Percentiles rank a stretch among this genome's conserved stretches.
phyloP scores from a whole-genome alignment of 306 rosid species.

The Cyclanthera cordifolia region DNA sequence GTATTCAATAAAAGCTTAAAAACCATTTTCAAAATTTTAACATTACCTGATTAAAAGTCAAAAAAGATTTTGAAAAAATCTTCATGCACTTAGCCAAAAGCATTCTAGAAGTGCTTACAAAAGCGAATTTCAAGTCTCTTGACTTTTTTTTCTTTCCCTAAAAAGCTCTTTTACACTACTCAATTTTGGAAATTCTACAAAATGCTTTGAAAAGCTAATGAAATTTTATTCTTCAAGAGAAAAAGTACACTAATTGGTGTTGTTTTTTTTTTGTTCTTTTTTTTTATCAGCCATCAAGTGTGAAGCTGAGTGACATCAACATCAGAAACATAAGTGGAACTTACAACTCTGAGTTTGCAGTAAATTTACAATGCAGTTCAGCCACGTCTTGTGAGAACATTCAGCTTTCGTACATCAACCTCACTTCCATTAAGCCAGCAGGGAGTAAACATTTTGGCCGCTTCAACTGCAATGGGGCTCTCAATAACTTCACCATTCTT shows the following conservation, averaged over 20 bases:
- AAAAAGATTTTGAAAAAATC: too few species aligned
- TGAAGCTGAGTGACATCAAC: slow-evolving; percentile 6
- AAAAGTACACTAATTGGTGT: neutral
- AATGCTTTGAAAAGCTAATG: neutral
- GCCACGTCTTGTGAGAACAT: neutral
- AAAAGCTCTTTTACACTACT: neutral
- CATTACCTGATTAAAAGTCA: too few species aligned
- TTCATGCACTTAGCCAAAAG: neutral
- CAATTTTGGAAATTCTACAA: neutral
- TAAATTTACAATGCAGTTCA: neutral
- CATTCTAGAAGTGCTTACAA: neutral
- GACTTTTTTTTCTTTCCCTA: neutral
- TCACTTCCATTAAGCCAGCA: neutral
- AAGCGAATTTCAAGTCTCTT: neutral
- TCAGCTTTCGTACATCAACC: neutral
- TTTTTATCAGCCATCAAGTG: slow-evolving; percentile 6
- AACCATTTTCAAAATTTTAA: neutral
- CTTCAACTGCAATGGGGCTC: slow-evolving; percentile 6
- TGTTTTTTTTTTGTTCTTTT: too few species aligned
- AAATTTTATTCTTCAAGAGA: neutral
- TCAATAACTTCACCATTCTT: neutral
- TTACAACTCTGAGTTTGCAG: slow-evolving; percentile 10
- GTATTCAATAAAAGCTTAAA: neutral
- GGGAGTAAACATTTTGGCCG: neutral
- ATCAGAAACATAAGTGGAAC: slow-evolving; percentile 9